Evolutionary conservation across 805 yeast genomes (phyloP), one percentile per base, ranked within the genome.

Genomic region (Kuraishia hungarica): DNA sequence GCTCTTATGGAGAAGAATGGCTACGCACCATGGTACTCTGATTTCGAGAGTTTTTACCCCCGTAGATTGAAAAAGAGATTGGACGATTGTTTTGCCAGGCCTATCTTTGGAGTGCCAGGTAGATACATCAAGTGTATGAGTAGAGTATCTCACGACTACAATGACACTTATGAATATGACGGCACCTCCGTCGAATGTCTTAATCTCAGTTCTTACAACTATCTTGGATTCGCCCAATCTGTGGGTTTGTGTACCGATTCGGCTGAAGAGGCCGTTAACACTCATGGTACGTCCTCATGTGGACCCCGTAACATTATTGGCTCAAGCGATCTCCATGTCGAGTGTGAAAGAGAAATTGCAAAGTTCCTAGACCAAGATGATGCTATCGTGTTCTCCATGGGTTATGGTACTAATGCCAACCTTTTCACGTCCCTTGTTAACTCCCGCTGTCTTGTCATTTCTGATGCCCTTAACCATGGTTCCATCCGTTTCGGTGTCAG

Each of bases 41-140:
- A 91, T 51, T 91, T 93, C 67, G 99, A 94, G 71, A 83, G 89
- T 59, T 96, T 94, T 68, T 94, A 92, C 70, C 86, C 92, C 49
- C 86, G 99, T 64, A 84, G 98, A 64, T 80, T 94, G 77, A 92
- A 94, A 69, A 81, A 80, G 62, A 87, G 97, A 71, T 81, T 94
- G 57, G 96, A 89, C 67, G 98, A 93, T 72, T 90, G 97, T 70
- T 94, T 94, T 69, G 89, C 96, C 1, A 83, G 97, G 67, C 97
- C 97, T 49, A 89, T 96, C n/a, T 87, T 88, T 57, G 98, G 97
- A 53, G 98, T 93, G 21, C 98, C 99, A 1, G 99, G 99, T 26
- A 83, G 99, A 68, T 86, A 77, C 64, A 84, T 93, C 62, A 81
- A 84, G 56, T 86, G 96, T 63, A 84, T 86, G 63, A 92, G 90